Base-by-base conservation (phyloP, 2,329 filamentous ascomycete species). In the Alternaria gaisen region DNA sequence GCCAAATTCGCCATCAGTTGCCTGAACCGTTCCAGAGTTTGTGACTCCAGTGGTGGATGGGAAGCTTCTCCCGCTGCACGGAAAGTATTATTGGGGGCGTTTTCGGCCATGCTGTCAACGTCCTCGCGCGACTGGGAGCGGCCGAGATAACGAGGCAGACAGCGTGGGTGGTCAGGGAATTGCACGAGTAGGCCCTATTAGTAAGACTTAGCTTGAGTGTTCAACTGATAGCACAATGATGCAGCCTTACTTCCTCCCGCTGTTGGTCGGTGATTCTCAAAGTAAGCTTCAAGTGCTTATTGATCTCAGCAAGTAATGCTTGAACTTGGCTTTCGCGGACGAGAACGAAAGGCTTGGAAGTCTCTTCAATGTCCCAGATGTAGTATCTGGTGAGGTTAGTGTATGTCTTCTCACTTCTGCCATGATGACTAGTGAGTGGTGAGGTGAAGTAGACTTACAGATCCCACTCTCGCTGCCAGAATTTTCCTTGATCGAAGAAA, bases 121-220 rank as follows among this genome's bases (percentile, higher is more conserved):
- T 71, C 83, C 64, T 81, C 78, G 4, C 79, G 77, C 40, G 81
- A 85, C 14, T 72, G 78, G 1, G 85, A 87, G 41, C 81, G 83
- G 3, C 89, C 88, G 5, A 95, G 80, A 70, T 88, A 94, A 42
- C 87, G 85, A 4, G 93, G 93, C 8, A 84, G 83, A 5, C 89
- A 88, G 5, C 85, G 86, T 4, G 84, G 83, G 34, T 86, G 83
- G 30, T 86, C 71, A 0, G 84, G 84, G 71, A 96, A 95, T 10
- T 79, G 79, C 58, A 90, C 77, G 43, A 85, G 76, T 60, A 95
- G 90, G 1, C 84, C 86, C 46, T 50, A 14, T 9, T 3, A 2
- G 26, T 16, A 1, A 22, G 7, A 11, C 5, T 50, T n/a, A 50
- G 46, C 36, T 20, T 26, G 2, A 8, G 0, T 4, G 1, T 24